Conservation (phyloP, 148 eudicot genomes). For the Arctostaphylos glauca region DNA sequence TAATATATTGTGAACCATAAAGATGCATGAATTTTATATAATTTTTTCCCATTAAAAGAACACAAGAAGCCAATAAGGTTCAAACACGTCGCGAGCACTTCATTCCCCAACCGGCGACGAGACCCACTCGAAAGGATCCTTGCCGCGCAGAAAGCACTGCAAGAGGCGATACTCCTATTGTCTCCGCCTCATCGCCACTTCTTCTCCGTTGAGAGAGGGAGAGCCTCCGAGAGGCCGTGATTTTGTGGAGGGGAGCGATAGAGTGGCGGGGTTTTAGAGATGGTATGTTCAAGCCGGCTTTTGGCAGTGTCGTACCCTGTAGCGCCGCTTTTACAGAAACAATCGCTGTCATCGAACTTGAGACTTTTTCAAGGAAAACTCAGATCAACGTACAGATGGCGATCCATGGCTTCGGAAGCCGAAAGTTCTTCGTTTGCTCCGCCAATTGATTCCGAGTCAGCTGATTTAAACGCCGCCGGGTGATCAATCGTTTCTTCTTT, state of each 20-base stretch:
- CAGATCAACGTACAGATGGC: conserved; percentile 32
- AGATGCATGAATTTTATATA: too few relatives aligned
- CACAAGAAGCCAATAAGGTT: background rate
- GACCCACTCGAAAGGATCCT: background rate
- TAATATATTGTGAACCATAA: too few relatives aligned
- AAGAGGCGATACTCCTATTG: background rate
- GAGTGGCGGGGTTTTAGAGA: background rate
- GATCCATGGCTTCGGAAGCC: conserved; percentile 43
- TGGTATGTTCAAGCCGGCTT: conserved; percentile 46
- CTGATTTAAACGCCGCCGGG: conserved; percentile 37
- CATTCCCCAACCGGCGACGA: background rate
- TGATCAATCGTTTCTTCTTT: conserved; percentile 10
- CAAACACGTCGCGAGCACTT: background rate
- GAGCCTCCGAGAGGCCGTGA: too few relatives aligned
- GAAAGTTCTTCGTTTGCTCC: conserved; percentile 36
- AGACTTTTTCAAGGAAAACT: conserved; percentile 26
- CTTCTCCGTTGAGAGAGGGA: background rate
- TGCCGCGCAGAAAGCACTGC: background rate
- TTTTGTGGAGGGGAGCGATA: background rate
- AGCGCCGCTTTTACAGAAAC: conserved; percentile 21
- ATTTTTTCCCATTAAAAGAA: too few relatives aligned
- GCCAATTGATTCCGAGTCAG: conserved; percentile 35
- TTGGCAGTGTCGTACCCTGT: conserved; percentile 31
- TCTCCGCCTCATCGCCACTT: too few relatives aligned
- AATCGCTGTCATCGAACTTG: conserved; percentile 1